Conservation (phyloP, 2,329 filamentous ascomycete species). For the Arthroderma sp. region DNA sequence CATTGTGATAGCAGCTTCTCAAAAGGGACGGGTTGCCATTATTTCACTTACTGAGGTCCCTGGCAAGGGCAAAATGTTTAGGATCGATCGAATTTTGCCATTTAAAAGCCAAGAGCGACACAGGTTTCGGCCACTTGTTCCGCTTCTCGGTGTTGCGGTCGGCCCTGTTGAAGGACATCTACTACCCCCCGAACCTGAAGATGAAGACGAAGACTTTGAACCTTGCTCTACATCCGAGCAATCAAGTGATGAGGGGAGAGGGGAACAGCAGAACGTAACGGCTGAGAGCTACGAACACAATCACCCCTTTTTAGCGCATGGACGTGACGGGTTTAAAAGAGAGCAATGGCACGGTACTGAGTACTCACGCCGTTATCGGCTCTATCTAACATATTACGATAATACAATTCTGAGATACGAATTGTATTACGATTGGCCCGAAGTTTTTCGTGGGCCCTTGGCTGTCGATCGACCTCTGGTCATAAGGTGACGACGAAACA, state of each 20-base stretch:
- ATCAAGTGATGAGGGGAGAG: not conserved
- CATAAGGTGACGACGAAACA: too few relatives aligned
- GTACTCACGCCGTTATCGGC: slow-evolving; percentile 33
- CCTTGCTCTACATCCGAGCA: not conserved
- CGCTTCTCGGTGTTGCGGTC: slow-evolving; percentile 43
- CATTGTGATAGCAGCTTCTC: slow-evolving; percentile 43
- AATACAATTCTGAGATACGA: slow-evolving; percentile 48
- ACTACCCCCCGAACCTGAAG: slow-evolving; percentile 17
- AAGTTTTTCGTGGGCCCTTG: slow-evolving; percentile 2
- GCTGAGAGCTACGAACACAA: too few relatives aligned
- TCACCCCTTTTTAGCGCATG: too few relatives aligned
- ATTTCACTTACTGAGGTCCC: slow-evolving; percentile 36
- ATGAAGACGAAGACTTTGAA: slow-evolving; percentile 2
- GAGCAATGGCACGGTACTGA: slow-evolving; percentile 27
- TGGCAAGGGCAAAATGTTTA: slow-evolving; percentile 32
- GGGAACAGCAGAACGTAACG: too few relatives aligned
- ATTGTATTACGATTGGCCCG: slow-evolving; percentile 34
- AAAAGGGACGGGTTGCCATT: slow-evolving; percentile 43
- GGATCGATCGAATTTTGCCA: slow-evolving; percentile 46
- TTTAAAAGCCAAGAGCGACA: slow-evolving; percentile 35
- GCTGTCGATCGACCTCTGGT: too few relatives aligned
- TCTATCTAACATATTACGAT: slow-evolving; percentile 45
- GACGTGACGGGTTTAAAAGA: slow-evolving; percentile 4
- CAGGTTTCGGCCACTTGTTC: slow-evolving; percentile 29
- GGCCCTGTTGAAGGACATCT: slow-evolving; percentile 43